Base-by-base conservation (phyloP, 2,329 filamentous ascomycete species). In the Pestalotiopsis sp. region DNA sequence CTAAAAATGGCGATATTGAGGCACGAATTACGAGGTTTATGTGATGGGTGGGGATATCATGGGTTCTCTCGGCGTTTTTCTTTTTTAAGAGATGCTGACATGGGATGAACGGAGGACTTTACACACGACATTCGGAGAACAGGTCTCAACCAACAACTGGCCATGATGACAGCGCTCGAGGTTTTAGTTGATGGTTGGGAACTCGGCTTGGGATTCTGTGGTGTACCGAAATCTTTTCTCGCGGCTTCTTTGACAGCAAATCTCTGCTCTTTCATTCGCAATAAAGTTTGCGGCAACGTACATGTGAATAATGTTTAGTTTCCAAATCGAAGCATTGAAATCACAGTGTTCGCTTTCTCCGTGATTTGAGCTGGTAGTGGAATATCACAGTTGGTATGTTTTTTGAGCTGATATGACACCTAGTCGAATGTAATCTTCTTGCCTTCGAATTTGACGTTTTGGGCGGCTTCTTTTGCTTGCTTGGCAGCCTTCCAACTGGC, bases 401-500 rank as follows among this genome's bases (percentile, higher is more conserved):
- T 27, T 27, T 59, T 36, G 23, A 36, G 60, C 62, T 69, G 61
- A 70, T 13, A 36, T 71, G 70, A 71, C 72, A 72, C 73, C 70
- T 78, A 88, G 75, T 89, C 87, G 79, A 90, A 90, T 23, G 82
- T 83, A 67, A 90, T 86, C 78, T 90, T 90, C 70, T 83, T 85
- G 65, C 88, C 88, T 67, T 84, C 75, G 76, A 89, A 90, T 25
- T 81, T 79, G 25, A 83, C 84, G 60, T 83, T 84, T 74, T 85
- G 83, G 71, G 85, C 81, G 70, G 81, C 81, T 73, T 89, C 87
- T 78, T 91, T 90, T 1, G 86, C 86, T 78, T 87, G 87, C 79
- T 89, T 89, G 71, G 84, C 87, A 68, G 89, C 89, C 72, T 86
- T 86, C 90, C 90, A 92, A 74, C 87, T 90, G 1, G 89, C 87